Evolutionary conservation across 306 rosid genomes (phyloP).

Genomic region (Sindora glabra): DNA sequence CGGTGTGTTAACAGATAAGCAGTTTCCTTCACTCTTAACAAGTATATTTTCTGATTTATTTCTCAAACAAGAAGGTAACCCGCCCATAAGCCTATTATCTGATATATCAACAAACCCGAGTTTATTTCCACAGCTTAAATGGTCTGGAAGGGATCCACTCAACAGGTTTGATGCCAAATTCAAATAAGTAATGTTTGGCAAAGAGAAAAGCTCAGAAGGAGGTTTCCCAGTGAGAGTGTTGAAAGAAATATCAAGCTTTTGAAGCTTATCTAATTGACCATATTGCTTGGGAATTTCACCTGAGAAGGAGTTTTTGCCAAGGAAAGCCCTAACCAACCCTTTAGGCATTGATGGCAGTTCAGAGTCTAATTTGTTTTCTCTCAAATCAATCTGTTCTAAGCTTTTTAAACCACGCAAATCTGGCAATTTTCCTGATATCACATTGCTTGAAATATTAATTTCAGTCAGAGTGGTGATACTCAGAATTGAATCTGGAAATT

Average conservation of each 20-base stretch:
- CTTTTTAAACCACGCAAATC: constrained; percentile 46
- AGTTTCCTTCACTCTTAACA: constrained; percentile 68
- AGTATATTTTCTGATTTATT: constrained; percentile 28
- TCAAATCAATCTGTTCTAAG: constrained; percentile 48
- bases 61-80: constrained; percentile 65
- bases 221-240: constrained; percentile 59
- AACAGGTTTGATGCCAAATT: constrained; percentile 67
- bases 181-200: constrained; percentile 65
- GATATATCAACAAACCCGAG: constrained; percentile 69
- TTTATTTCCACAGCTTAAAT: constrained; percentile 41
- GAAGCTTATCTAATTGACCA: constrained; percentile 44
- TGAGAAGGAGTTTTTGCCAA: constrained; percentile 55
- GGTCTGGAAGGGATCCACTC: constrained; percentile 38
- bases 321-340: constrained; percentile 34
- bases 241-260: constrained; percentile 70
- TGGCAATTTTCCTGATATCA: constrained; percentile 47
- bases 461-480: constrained; percentile 27
- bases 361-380: constrained; percentile 42
- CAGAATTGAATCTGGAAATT: constrained; percentile 51
- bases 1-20: constrained; percentile 42
- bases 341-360: constrained; percentile 50
- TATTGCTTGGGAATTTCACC: constrained; percentile 72
- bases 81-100: constrained; percentile 56
- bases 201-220: constrained; percentile 51
- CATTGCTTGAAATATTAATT: constrained; percentile 51